Evolutionary conservation across 805 yeast species (phyloP).

Genomic region (Cyberlindnera petersonii): DNA sequence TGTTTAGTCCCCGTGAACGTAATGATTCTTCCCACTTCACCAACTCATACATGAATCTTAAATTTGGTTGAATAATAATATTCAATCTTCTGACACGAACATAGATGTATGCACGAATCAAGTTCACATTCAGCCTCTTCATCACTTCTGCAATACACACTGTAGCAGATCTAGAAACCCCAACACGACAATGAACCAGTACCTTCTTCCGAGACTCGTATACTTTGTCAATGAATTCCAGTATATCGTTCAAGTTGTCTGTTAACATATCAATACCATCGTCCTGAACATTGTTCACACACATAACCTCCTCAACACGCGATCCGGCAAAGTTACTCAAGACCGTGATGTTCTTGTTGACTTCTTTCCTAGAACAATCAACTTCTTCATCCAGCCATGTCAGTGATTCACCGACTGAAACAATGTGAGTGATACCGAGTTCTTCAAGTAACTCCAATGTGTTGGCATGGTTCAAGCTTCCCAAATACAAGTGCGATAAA

Average conservation of each 20-base stretch:
- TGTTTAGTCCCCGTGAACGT: slow-evolving; percentile 6
- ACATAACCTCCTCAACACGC: slow-evolving; percentile 37
- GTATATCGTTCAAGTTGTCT: slow-evolving; percentile 54
- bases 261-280: slow-evolving; percentile 85
- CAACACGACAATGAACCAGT: slow-evolving; percentile 91
- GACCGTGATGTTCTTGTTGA: slow-evolving; percentile 21
- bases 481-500: slow-evolving; percentile 78
- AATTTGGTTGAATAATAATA: slow-evolving; percentile 90
- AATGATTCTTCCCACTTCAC: slow-evolving; percentile 56
- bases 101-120: slow-evolving; percentile 78
- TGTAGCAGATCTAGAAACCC: slow-evolving; percentile 92
- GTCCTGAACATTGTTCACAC: slow-evolving; percentile 74
- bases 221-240: slow-evolving; percentile 61
- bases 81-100: slow-evolving; percentile 89
- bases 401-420: slow-evolving; percentile 81
- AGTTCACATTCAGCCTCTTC: slow-evolving; percentile 61
- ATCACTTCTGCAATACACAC: slow-evolving; percentile 94
- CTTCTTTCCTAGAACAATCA: slow-evolving; percentile 13
- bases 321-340: slow-evolving; percentile 15
- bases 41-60: slow-evolving; percentile 87
- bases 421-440: slow-evolving; percentile 67
- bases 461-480: slow-evolving; percentile 79
- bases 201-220: slow-evolving; percentile 44
- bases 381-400: slow-evolving; percentile 49
- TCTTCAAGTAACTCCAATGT: slow-evolving; percentile 56